Base-by-base conservation (phyloP, 192 early-diverging fungal species). In the Obelidium mucronatum region DNA sequence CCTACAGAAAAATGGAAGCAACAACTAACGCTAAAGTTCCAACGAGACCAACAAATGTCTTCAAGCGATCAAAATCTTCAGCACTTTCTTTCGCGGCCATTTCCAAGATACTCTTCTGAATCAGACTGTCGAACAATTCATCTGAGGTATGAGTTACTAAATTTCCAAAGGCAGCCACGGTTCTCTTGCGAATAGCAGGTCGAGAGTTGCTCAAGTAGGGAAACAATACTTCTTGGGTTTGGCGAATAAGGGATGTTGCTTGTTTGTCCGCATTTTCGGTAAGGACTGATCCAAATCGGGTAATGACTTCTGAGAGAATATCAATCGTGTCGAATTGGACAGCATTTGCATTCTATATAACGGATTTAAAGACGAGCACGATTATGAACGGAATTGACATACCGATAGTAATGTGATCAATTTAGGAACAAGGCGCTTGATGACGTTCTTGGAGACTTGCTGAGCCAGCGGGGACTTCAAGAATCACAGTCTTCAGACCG, bases 401-500 rank as follows among this genome's bases (percentile, higher is more conserved):
- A 93, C 92, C 54, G 80, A 76, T 35, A 95, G 83, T 53, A 88
- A 85, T 13, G 79, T 26, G 39, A 95, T 71, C 15, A 94, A 73
- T 63, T 88, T 88, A 1, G 94, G 94, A 31, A 92, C 84, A 17
- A 96, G 77, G n/a, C 84, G 79, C 66, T 83, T 81, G 56, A 91
- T 83, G 0, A 94, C 82, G 58, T 80, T 88, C 28, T 75, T 73
- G 31, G 91, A 84, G 33, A 80, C 78, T 0, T 74, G 62, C 13
- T n/a, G 84, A 80, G 69, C 83, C 80, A 31, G 82, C 53, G 34
- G 92, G 90, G 0, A 96, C 81, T 77, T 94, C 92, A 3, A 85
- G 73, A 54, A 96, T 85, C 15, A 96, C 90, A 3, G 93, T 93
- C 80, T 96, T 96, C 24, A 90, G 84, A 68, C 93, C 92, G 62